Conservation (phyloP, 306 rosid genomes). For the Vigna unguiculata region DNA sequence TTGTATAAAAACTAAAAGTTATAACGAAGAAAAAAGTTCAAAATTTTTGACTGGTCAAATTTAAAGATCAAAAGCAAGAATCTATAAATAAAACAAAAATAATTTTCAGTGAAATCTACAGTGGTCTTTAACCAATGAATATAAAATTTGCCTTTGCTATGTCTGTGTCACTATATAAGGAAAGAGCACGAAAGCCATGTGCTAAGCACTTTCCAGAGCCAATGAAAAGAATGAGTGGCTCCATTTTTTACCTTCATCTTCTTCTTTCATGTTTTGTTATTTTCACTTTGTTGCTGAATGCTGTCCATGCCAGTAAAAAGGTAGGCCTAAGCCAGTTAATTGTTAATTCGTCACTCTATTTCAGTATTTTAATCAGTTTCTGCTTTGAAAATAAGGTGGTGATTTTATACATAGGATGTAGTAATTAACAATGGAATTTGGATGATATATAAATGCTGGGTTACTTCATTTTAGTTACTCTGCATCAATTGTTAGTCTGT, state of each 20-base stretch:
- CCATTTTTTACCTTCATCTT: slow-evolving; percentile 4
- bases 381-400: neutral
- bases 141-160: neutral
- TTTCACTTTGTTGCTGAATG: slow-evolving; percentile 9
- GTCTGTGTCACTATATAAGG: neutral
- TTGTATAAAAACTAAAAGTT: too few relatives aligned
- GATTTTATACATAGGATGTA: neutral
- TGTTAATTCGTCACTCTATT: neutral
- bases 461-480: neutral
- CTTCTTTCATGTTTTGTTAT: slow-evolving; percentile 37
- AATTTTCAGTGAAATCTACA: neutral
- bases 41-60: too few relatives aligned
- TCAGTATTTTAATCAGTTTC: neutral
- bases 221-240: slow-evolving; percentile 31
- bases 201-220: neutral
- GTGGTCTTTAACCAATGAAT: neutral
- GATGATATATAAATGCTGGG: neutral
- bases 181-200: neutral
- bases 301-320: slow-evolving; percentile 46
- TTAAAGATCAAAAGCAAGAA: too few relatives aligned
- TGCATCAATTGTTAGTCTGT: neutral
- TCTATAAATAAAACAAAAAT: too few relatives aligned
- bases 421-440: neutral
- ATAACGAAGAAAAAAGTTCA: too few relatives aligned
- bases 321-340: slow-evolving; percentile 1